Base-by-base conservation (phyloP, 306 rosid genomes). In the Quercus rubra region DNA sequence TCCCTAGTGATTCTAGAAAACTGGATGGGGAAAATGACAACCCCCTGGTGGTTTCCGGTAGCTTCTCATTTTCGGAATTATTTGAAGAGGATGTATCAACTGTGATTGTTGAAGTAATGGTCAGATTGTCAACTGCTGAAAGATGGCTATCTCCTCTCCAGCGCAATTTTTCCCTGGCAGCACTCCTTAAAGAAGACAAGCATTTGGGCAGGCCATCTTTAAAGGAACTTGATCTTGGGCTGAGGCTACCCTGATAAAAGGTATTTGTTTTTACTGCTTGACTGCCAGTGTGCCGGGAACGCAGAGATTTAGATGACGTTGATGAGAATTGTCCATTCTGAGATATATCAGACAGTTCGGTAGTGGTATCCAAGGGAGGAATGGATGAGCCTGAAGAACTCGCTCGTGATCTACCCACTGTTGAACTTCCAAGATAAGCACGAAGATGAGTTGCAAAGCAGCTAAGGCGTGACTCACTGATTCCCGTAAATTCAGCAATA, bases 381-480 rank as follows among this genome's bases (percentile, higher is more conserved):
- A 46, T 56, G 21, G 82, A 76, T 25, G 79, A 70, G 74, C 82
- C 78, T 10, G 81, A 78, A 70, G 85, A 80, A 82, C 80, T 80
- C 59, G 85, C 83, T 76, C 71, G 74, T 57, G 72, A 61, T 69
- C 80, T 86, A 64, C 81, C 81, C 23, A 80, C 85, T 1, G 92
- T 72, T 69, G 96, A 87, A 73, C 97, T 97, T 71, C 88, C 83
- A 74, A 96, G 99, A 93, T 87, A 91, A 59, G 99, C 91, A 58
- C 89, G 96, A 79, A 96, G 98, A 74, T 92, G 92, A 78, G 92
- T 89, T 51, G 97, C 97, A 90, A 96, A 93, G 87, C 89, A 93
- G 68, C 93, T 92, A 31, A 96, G 97, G 58, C 99, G 89, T 19
- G 93, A 84, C 81, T 89, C 91, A 79, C 97, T 89, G 76, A 96